Conservation (phyloP, 495 filamentous ascomycete genomes). For the Aspergillus bertholletiae region DNA sequence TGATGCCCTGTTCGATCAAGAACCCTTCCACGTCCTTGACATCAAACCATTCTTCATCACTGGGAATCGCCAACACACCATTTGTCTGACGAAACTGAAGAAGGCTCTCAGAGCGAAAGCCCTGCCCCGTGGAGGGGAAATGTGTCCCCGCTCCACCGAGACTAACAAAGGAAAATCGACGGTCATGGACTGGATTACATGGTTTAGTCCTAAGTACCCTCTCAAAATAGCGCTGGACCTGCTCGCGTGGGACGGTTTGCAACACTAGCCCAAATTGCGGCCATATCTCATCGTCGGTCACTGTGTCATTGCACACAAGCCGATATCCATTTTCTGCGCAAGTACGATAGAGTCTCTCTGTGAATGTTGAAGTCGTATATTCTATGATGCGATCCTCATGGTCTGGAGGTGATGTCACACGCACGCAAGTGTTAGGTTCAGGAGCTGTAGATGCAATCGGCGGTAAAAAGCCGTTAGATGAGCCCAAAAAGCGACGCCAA, state of each 20-base stretch:
- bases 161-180: conserved; percentile 17
- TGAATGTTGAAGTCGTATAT: conserved; percentile 12
- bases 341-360: conserved; percentile 11
- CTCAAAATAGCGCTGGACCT: conserved; percentile 12
- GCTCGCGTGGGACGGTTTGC: conserved; percentile 8
- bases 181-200: conserved; percentile 15
- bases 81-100: conserved; percentile 13
- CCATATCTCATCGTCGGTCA: conserved; percentile 13
- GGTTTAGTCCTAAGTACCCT: conserved; percentile 5
- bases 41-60: conserved; percentile 21
- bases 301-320: conserved; percentile 1
- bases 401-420: not conserved
- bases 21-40: conserved; percentile 19
- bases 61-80: conserved; percentile 10
- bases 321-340: conserved; percentile 15
- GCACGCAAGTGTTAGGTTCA: not conserved
- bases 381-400: not conserved
- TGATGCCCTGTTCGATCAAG: conserved; percentile 6
- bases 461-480: not conserved
- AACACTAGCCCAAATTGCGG: conserved; percentile 15
- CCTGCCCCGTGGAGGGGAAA: not conserved
- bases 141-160: conserved; percentile 16
- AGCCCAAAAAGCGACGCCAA: conserved; percentile 1
- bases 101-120: not conserved
- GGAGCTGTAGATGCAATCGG: not conserved